These are phyloP conservation scores for Trichoderma hamatum DNA, from an alignment of 2,329 filamentous ascomycete genomes.

Conservation along the genomic window DNA sequence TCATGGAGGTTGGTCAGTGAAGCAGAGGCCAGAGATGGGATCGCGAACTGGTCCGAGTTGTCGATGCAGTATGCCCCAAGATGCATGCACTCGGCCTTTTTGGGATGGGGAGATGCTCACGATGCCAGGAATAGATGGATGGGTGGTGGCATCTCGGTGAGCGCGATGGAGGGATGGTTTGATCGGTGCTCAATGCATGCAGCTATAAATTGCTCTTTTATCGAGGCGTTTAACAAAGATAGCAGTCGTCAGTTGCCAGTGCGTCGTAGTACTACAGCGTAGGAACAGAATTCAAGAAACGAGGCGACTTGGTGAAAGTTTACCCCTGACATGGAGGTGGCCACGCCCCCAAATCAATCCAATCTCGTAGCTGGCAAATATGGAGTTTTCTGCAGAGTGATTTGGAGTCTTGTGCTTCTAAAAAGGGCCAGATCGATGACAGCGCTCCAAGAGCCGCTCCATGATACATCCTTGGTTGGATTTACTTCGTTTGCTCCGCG, in stretches of 20 bases:
- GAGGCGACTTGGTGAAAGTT: not conserved
- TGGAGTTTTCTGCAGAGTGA: not conserved
- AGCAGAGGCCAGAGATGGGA: not conserved
- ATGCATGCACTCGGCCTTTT: not conserved
- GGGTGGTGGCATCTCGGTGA: not conserved
- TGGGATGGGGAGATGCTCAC: not conserved
- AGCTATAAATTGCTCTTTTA: not conserved
- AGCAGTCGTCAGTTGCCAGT: not conserved
- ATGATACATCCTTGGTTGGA: not conserved
- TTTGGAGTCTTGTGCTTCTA: not conserved
- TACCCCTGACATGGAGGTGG: not conserved
- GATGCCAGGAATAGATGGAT: not conserved
- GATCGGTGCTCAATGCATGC: too few relatives aligned
- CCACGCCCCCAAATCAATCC: not conserved
- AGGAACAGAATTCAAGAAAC: not conserved
- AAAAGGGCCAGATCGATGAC: not conserved
- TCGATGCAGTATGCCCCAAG: not conserved
- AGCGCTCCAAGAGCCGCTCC: not conserved
- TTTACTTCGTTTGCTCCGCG: constrained; percentile 10
- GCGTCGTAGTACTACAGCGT: not conserved
- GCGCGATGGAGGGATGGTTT: not conserved
- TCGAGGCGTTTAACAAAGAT: not conserved
- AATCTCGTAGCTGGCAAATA: too few relatives aligned
- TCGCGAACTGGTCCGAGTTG: constrained; percentile 6
- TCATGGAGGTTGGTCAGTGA: not conserved